Conservation (phyloP, 331 rosid genomes). For the Quercus tomentella region DNA sequence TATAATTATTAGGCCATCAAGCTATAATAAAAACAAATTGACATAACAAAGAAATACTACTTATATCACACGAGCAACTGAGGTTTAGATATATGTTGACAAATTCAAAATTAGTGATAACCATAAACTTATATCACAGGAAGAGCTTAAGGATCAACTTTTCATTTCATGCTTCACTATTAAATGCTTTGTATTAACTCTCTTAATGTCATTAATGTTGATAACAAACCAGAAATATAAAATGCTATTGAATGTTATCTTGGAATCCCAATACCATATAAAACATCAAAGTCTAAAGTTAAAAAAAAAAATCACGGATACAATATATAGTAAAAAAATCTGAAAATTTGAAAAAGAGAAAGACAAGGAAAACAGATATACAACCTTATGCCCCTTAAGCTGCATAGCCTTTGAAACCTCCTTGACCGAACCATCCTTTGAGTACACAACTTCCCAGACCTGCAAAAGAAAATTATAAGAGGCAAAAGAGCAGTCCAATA, state of each 20-base stretch:
- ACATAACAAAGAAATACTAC: background rate
- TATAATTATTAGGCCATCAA: constrained; percentile 15
- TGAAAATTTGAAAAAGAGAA: background rate
- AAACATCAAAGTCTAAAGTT: background rate
- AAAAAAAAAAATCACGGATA: background rate
- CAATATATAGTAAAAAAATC: background rate
- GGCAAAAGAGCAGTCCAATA: background rate
- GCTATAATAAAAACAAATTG: background rate
- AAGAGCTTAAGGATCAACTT: background rate
- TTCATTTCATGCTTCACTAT: background rate
- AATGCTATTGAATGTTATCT: background rate
- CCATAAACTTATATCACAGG: background rate
- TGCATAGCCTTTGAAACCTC: constrained; percentile 91
- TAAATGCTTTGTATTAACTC: background rate
- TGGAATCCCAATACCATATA: background rate
- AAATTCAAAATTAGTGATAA: background rate
- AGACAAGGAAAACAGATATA: background rate
- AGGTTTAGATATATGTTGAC: background rate
- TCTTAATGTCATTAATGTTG: background rate
- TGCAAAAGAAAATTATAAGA: constrained; percentile 27
- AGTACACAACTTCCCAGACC: constrained; percentile 93
- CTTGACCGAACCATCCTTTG: constrained; percentile 94
- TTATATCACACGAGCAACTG: background rate
- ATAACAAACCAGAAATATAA: background rate
- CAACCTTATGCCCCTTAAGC: constrained; percentile 98